Evolutionary conservation across 371 early-diverging fungal genomes (phyloP), one percentile per base, ranked within the genome.

Genomic region (Synchytrium microbalum): DNA sequence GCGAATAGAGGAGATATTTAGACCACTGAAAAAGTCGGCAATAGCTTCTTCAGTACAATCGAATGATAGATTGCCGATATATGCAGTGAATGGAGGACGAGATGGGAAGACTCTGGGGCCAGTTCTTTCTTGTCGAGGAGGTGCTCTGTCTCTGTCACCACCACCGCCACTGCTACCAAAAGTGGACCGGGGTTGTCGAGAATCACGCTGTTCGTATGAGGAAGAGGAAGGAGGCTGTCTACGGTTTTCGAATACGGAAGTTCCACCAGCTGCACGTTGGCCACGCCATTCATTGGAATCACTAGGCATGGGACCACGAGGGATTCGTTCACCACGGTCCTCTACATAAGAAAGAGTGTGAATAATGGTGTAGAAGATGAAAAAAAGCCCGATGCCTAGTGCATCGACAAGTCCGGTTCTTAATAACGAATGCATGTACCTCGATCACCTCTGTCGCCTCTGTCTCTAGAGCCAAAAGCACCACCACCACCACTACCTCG

Each of bases 21-120:
- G 74, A 28, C 77, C 80, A n/a, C 55, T 27, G 63, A 96, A 94
- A 61, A 92, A 84, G 51, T 73, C 74, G 62, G 82, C 81, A 52
- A 96, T 68, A 68, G 86, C 88, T 24, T 76, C 72, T 58, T 94
- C 95, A 63, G 78, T 83, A 31, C 81, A 81, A 46, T 91, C 90
- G 72, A 84, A 94, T 19, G 92, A 80, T 64, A 96, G 74, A 83
- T 94, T 95, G 58, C 92, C 95, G 62, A 96, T 75, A 70, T 86
- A 90, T 30, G 89, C 87, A 24, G 89, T 93, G 81, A 78, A 96
- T 32, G 96, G 96, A 24, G 93, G 89, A 52, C 79, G 72, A 32
- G 88, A 87, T 25, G 95, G 95, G 65, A 92, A 63, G 63, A 69
- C 51, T 38, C 19, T 38, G 5, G 5, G 46, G 5, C 10, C 10